Evolutionary conservation across 129 eudicot species (phyloP).

Genomic region (Mikania micrantha): DNA sequence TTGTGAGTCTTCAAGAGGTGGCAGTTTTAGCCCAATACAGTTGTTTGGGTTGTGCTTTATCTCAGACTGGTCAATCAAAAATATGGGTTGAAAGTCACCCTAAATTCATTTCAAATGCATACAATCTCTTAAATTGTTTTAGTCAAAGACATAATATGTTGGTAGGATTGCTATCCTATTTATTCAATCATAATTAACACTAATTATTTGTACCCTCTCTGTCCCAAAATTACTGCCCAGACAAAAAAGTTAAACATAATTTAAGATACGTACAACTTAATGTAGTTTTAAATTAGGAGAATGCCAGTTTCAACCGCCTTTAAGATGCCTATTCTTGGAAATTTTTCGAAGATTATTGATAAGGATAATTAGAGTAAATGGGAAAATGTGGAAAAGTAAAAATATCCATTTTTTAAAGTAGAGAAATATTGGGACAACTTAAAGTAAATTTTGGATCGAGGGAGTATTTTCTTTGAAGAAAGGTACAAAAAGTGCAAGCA

Average conservation of each 20-base stretch:
- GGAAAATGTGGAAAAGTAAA: background rate
- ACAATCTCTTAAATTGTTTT: background rate
- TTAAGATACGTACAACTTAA: background rate
- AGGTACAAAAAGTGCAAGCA: background rate
- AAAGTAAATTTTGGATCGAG: background rate
- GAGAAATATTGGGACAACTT: background rate
- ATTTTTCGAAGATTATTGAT: background rate
- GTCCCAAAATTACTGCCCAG: background rate
- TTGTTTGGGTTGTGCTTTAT: background rate
- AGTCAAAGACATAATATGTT: background rate
- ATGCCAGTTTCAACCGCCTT: background rate
- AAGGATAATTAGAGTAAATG: background rate
- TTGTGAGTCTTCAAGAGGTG: background rate
- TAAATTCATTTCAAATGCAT: background rate
- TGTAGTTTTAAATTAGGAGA: background rate
- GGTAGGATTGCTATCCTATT: background rate
- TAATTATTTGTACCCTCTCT: background rate
- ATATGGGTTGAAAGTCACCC: background rate
- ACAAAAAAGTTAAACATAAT: background rate
- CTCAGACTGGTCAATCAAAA: background rate
- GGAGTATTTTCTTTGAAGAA: background rate
- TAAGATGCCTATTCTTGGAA: background rate
- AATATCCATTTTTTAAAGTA: background rate
- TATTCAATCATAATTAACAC: background rate
- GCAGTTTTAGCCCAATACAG: background rate